These are phyloP conservation scores for Piper longum DNA, from an alignment of 164 flowering plant species.

Conservation along the genomic window DNA sequence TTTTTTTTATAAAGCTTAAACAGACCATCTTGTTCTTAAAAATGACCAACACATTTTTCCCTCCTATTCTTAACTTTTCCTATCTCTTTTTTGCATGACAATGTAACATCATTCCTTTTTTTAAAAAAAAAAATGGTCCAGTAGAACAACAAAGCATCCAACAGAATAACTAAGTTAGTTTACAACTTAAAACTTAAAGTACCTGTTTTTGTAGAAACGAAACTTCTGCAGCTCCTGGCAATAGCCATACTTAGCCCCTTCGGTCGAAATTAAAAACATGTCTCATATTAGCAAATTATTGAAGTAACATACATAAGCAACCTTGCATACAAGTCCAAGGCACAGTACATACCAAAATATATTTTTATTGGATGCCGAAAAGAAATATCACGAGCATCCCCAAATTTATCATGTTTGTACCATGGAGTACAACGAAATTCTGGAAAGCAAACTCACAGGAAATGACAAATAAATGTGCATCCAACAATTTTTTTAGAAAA, in stretches of 20 bases:
- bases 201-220: slow-evolving; percentile 64
- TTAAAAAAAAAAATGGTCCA: too few relatives aligned
- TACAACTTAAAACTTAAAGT: background rate
- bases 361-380: slow-evolving; percentile 92
- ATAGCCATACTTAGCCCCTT: slow-evolving; percentile 82
- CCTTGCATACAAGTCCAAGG: background rate
- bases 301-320: background rate
- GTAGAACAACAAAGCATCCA: too few relatives aligned
- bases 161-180: too few relatives aligned
- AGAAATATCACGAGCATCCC: slow-evolving; percentile 59
- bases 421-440: slow-evolving; percentile 67
- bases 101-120: background rate
- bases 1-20: background rate
- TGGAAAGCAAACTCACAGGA: slow-evolving; percentile 11
- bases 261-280: background rate
- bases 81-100: background rate
- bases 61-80: too few relatives aligned
- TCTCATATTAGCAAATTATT: background rate
- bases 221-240: slow-evolving; percentile 70
- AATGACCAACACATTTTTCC: background rate
- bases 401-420: slow-evolving; percentile 51
- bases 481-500: background rate
- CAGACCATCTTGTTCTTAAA: background rate
- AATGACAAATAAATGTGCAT: background rate
- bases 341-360: slow-evolving; percentile 48